Base-by-base conservation (phyloP, 139 green algal genomes). In the Mychonastes homosphaera region DNA sequence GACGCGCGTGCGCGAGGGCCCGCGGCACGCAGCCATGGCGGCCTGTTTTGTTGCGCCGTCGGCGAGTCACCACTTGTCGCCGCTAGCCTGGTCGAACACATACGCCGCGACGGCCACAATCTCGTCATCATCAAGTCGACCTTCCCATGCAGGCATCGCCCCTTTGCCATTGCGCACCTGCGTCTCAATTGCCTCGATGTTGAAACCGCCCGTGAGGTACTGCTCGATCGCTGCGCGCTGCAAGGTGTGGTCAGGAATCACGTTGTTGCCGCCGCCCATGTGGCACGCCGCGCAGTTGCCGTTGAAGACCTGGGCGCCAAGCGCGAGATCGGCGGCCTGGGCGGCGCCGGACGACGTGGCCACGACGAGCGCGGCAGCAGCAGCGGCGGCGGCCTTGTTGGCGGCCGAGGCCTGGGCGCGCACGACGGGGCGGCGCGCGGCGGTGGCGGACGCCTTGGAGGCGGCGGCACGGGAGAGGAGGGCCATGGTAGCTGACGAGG, bases 131-230 rank as follows among this genome's bases (percentile, higher is more conserved):
- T 67, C 62, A 28, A 91, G 78, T 2, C 63, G 66, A 34, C 67
- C 79, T 1, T 32, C 58, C 75, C 83, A 91, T 10, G 82, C 82
- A 6, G 81, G 81, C 82, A 89, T 89, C 30, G 73, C 73, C 24
- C 61, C 64, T 73, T 86, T 86, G 61, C 79, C 76, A 46, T 86
- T 83, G 35, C 66, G 40, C 10, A 84, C 72, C 73, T 81, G 73
- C 53, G 69, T 67, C 18, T 56, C 41, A 50, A 87, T 87, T 39
- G 76, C 52, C n/a, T 66, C 64, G 13, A 77, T n/a, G 39, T 63
- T 79, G 60, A 83, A 77, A 35, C 79, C 79, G 10, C 81, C 81
- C 1, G 64, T 56, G 24, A 88, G 65, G 65, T 83, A 85, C 50
- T 79, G 34, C 53, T 79, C 65, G 7, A 89, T 65, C 0, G 78